A percentile compares a stretch with the other conserved stretches of the same genome.
Evolutionary conservation across 768 basidiomycete genomes (phyloP).

Genomic region (Cystofilobasidium macerans): DNA sequence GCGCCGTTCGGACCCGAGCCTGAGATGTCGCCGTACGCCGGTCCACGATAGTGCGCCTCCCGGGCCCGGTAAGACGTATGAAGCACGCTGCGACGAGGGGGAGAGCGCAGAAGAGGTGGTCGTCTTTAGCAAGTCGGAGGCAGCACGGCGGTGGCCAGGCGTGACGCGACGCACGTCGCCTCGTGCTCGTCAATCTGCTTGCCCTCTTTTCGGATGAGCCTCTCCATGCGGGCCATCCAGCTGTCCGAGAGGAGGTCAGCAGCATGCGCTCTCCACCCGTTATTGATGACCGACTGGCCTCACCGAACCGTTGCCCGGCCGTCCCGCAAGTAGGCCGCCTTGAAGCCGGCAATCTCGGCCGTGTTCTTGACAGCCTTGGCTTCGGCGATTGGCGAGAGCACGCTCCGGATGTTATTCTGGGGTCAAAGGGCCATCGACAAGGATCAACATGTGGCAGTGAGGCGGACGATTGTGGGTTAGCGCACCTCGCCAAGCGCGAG

Average conservation of each 20-base stretch:
- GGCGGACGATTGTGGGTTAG: not conserved
- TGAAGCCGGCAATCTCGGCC: slow-evolving; percentile 69
- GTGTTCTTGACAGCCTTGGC: slow-evolving; percentile 83
- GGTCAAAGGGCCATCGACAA: not conserved
- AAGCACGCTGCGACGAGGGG: slow-evolving; percentile 44
- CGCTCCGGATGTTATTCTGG: slow-evolving; percentile 38
- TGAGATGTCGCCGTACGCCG: slow-evolving; percentile 47
- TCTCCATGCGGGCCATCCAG: slow-evolving; percentile 86
- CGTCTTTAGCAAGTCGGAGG: no score
- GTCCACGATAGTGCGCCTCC: slow-evolving; percentile 31
- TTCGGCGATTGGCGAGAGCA: slow-evolving; percentile 58
- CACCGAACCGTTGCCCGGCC: slow-evolving; percentile 52
- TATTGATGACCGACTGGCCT: not conserved
- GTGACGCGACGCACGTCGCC: slow-evolving; percentile 43
- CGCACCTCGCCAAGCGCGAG: slow-evolving; percentile 33
- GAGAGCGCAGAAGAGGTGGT: not conserved
- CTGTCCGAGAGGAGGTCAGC: slow-evolving; percentile 9
- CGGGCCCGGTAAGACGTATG: slow-evolving; percentile 39
- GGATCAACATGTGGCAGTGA: not conserved
- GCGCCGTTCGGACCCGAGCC: slow-evolving; percentile 86
- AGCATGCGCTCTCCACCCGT: not conserved
- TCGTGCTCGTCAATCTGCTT: slow-evolving; percentile 77
- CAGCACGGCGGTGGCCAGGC: no score
- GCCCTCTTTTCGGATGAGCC: slow-evolving; percentile 60
- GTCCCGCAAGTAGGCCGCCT: slow-evolving; percentile 76